phyloP scores from a whole-genome alignment of 2,329 filamentous ascomycete genomes.

The Colletotrichum higginsianum region DNA sequence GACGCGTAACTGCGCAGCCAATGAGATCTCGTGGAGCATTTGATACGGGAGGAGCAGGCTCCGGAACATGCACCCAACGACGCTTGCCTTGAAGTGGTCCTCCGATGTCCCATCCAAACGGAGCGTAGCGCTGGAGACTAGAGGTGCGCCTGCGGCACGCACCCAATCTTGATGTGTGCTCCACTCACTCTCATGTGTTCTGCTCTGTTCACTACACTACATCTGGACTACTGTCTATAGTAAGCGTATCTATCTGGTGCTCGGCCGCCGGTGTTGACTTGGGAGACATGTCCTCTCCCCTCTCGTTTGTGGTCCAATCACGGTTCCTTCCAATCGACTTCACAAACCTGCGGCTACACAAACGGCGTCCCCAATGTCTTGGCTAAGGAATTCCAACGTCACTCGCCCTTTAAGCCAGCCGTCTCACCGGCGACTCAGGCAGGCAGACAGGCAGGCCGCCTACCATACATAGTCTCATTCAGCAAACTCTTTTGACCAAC shows the following conservation, averaged over 20 bases:
- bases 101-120: background rate
- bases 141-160: constrained; percentile 11
- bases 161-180: background rate
- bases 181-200: background rate
- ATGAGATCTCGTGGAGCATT: background rate
- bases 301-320: background rate
- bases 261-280: background rate
- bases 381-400: background rate
- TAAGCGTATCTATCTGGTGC: background rate
- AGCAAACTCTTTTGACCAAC: background rate
- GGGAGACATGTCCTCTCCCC: background rate
- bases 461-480: too few species aligned
- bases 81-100: background rate
- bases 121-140: background rate
- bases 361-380: background rate
- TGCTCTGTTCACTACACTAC: background rate
- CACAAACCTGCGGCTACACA: background rate
- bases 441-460: too few species aligned
- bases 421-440: background rate
- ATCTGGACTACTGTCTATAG: too few species aligned
- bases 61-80: constrained; percentile 15
- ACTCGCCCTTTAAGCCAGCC: background rate
- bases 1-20: constrained; percentile 12
- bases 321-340: background rate
- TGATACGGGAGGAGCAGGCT: constrained; percentile 22